Evolutionary conservation across 148 eudicot genomes (phyloP).

Genomic region (Polygonum maritimum): DNA sequence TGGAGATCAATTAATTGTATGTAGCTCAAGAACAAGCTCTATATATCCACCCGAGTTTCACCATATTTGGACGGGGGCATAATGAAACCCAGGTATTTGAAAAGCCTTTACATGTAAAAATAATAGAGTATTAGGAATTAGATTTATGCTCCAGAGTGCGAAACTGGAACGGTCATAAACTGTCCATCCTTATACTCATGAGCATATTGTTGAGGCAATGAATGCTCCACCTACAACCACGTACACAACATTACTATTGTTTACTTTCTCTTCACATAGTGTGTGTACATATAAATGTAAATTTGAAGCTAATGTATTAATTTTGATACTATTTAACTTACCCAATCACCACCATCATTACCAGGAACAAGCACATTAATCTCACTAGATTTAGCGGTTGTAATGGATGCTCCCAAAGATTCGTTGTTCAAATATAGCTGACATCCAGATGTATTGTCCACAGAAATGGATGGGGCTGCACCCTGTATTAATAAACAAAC

Average conservation of each 20-base stretch:
- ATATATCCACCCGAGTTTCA: no score
- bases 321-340: slow-evolving; percentile 23
- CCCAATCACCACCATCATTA: slow-evolving; percentile 70
- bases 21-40: no score
- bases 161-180: slow-evolving; percentile 71
- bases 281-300: no score
- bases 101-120: no score
- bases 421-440: slow-evolving; percentile 88
- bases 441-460: slow-evolving; percentile 92
- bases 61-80: no score
- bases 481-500: slow-evolving; percentile 36
- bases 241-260: neutral
- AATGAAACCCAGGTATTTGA: no score
- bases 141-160: slow-evolving; percentile 81
- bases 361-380: slow-evolving; percentile 85
- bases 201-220: slow-evolving; percentile 84
- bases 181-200: slow-evolving; percentile 72
- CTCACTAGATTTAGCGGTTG: slow-evolving; percentile 96
- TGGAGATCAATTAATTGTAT: no score
- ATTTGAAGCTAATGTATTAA: no score
- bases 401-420: slow-evolving; percentile 67
- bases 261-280: no score
- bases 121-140: no score
- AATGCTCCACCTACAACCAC: slow-evolving; percentile 62
- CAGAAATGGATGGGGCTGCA: slow-evolving; percentile 85